A percentile compares a stretch with the other conserved stretches of the same genome.
Evolutionary conservation across 108 stramenopile genomes (phyloP).

Genomic region (Hondaea fermentalgiana): DNA sequence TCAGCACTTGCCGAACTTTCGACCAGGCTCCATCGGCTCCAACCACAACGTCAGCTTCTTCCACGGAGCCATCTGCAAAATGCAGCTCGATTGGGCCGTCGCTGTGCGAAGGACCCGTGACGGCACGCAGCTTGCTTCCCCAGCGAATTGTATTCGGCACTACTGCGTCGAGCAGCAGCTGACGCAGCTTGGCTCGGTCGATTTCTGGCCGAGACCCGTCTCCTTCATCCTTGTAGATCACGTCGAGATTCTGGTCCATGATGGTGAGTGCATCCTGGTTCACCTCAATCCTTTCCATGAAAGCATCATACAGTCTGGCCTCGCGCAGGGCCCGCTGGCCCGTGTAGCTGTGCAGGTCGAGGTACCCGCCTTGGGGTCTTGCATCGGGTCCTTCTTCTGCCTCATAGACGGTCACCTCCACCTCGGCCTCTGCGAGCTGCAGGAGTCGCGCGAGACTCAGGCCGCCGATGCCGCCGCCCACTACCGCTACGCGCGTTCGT

Average conservation of each 20-base stretch:
- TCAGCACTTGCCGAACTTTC: background rate
- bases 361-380: background rate
- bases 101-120: background rate
- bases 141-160: background rate
- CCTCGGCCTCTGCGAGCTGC: background rate
- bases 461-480: background rate
- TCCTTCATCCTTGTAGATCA: background rate
- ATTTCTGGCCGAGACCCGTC: background rate
- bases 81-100: background rate
- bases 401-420: background rate
- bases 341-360: background rate
- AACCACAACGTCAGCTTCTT: background rate
- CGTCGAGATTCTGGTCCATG: background rate
- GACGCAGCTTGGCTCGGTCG: background rate
- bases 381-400: background rate
- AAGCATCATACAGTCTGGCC: background rate
- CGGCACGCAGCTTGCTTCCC: background rate
- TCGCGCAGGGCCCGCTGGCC: background rate
- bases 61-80: background rate
- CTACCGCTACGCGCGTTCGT: background rate
- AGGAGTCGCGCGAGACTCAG: background rate
- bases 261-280: background rate
- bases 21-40: conserved; percentile 8
- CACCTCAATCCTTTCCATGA: background rate
- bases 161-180: background rate